Base-by-base conservation (phyloP, 1,284 basidiomycete species). In the Earliella scabrosa region DNA sequence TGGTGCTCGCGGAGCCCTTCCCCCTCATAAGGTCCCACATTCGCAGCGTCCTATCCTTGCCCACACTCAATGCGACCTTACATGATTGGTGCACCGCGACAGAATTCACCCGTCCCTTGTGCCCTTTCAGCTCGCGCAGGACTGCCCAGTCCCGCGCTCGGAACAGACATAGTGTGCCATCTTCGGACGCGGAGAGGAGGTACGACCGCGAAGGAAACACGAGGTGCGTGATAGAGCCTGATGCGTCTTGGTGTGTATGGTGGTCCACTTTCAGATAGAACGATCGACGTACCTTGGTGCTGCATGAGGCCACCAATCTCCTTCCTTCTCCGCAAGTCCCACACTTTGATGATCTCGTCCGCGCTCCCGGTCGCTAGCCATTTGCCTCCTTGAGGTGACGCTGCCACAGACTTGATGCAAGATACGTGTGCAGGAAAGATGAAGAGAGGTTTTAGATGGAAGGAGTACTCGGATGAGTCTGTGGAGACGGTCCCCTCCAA, bases 1-100 rank as follows among this genome's bases (percentile, higher is more conserved):
- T 93, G 32, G 89, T 90, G 68, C 93, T 95, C 4, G 93, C 93
- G 13, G 88, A 87, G 2, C 93, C 93, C 69, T 91, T 90, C 1
- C 95, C 97, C 44, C 95, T 81, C 92, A 98, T 97, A 43, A 99
- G 77, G 77, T 99, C 97, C 97, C 97, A 99, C 95, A 98, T 97
- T 47, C 95, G 84, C 56, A 98, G 71, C 8, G 92, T 94, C 59
- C 85, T 80, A 69, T 99, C 97, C 66, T 90, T 90, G 11, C 97
- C 97, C 0, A 98, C 95, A 60, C 88, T 93, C 27, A 99, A 74
- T 0, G 91, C 96, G 16, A 98, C 83, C 65, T 97, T 92, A 2
- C 95, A 93, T 0, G 92, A 92, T 0, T 95, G 95, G 69, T 99
- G 97, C 0, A 97, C 87, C 11, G 93, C 90, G 35, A 97, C 85